Conservation (phyloP, 306 rosid species). For the Argentina anserina region DNA sequence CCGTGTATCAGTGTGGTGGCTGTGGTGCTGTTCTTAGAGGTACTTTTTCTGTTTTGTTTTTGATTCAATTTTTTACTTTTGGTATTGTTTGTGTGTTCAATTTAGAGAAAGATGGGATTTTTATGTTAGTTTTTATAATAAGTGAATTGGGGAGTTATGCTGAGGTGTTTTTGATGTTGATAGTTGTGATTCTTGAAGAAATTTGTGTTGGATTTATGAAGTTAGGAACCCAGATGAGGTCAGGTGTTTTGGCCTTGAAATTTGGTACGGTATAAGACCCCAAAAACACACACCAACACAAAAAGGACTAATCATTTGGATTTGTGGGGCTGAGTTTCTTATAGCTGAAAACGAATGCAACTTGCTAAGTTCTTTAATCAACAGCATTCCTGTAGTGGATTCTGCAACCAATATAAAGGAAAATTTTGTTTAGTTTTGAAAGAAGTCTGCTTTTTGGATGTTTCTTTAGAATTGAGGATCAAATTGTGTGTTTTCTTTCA, state of each 20-base stretch:
- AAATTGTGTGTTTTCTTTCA: neutral
- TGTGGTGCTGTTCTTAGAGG: constrained; percentile 91
- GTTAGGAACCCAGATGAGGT: neutral
- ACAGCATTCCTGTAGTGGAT: neutral
- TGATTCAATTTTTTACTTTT: neutral
- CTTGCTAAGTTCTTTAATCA: neutral
- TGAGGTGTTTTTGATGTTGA: neutral
- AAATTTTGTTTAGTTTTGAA: neutral
- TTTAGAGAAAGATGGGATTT: neutral
- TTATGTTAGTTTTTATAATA: neutral
- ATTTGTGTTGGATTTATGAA: constrained; percentile 2
- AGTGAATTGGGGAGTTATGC: neutral
- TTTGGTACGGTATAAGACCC: neutral
- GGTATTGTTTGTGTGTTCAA: neutral
- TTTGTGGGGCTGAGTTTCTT: constrained; percentile 6
- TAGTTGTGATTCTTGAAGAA: neutral
- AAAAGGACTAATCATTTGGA: neutral
- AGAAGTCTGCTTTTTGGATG: neutral
- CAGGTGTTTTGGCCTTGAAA: neutral
- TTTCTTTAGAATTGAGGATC: constrained; percentile 2
- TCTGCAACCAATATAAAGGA: neutral
- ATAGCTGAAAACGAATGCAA: neutral
- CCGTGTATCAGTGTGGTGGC: constrained; percentile 93
- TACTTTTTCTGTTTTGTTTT: constrained; percentile 17
- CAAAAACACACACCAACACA: neutral